Base-by-base conservation (phyloP, 116 monocot species). In the Cymodocea nodosa region DNA sequence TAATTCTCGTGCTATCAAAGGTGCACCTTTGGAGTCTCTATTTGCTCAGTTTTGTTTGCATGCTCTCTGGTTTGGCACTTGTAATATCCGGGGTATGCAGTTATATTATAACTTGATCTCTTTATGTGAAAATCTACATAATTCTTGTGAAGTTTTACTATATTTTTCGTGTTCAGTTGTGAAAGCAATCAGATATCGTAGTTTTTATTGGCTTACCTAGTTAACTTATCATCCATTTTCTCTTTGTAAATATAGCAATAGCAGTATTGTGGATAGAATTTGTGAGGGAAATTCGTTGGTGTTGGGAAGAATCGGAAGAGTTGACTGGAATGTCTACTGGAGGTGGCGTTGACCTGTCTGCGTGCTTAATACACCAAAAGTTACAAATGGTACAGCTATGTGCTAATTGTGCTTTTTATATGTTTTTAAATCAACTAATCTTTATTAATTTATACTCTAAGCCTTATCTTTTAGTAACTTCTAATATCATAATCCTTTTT, bases 251-350 rank as follows among this genome's bases (percentile, higher is more conserved):
- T 39, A 61, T 51, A 97, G 97, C 91, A 60, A 97, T 91, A 61
- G 77, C 91, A 19, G 61, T 71, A 2, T 78, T 97, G 8, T 97
- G 97, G 97, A 82, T 97, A 78, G 97, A 97, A 77, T 97, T 97
- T 82, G 97, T 88, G n/a, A 76, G 91, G 69, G 97, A 97, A 81
- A 75, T 97, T 79, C 90, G 97, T 40, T 97, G 97, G 97, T 97
- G 74, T 72, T 97, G 97, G 97, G 97, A 91, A 71, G 97, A 97
- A 71, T 83, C 97, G 20, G 80, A 97, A 57, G 72, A 82, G 20
- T 82, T 97, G 70, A 85, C 97, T 17, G 81, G 82, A 73, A 80
- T 88, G 81, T n/a, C 70, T 67, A 49, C 68, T 50, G 70, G 75
- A 70, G 69, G 74, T 39, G 70, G 57, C 62, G 88, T 91, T 61